A percentile compares a stretch with the other conserved stretches of the same genome.
These are phyloP conservation scores for Allium fistulosum DNA, from an alignment of 106 monocot species.

Conservation along the genomic window DNA sequence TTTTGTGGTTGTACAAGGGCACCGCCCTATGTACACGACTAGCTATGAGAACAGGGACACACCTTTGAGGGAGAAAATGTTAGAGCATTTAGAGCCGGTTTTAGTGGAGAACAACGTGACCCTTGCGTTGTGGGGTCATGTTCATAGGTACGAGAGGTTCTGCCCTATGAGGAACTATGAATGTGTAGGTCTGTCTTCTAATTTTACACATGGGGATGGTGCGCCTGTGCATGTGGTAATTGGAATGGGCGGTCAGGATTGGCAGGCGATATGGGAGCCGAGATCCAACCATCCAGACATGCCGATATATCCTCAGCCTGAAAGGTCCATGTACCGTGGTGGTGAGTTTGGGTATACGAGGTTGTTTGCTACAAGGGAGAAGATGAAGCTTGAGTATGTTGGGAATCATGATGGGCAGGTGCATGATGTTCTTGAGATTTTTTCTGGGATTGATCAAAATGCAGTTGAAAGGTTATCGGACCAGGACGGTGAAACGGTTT, in stretches of 20 bases:
- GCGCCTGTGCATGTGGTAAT: conserved; percentile 78
- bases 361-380: conserved; percentile 79
- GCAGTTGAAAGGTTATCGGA: not conserved
- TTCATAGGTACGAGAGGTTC: conserved; percentile 96
- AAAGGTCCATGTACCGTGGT: conserved; percentile 74
- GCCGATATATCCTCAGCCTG: conserved; percentile 74
- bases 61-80: conserved; percentile 56
- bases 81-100: conserved; percentile 63
- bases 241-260: conserved; percentile 95
- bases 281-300: conserved; percentile 49
- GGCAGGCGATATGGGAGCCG: conserved; percentile 86
- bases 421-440: conserved; percentile 77
- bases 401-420: conserved; percentile 88
- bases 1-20: conserved; percentile 85
- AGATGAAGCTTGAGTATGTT: conserved; percentile 62
- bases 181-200: conserved; percentile 38
- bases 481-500: not conserved
- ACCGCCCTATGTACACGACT: conserved; percentile 94
- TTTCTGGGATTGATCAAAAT: conserved; percentile 16
- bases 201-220: conserved; percentile 14
- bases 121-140: conserved; percentile 97
- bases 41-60: conserved; percentile 74
- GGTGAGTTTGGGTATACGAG: conserved; percentile 93
- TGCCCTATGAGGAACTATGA: conserved; percentile 68
- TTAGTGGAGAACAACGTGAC: conserved; percentile 81